A percentile compares a stretch with the other conserved stretches of the same genome.
These are phyloP conservation scores for Crithidia brevicula DNA, from an alignment of 208 protist species.

Conservation along the genomic window DNA sequence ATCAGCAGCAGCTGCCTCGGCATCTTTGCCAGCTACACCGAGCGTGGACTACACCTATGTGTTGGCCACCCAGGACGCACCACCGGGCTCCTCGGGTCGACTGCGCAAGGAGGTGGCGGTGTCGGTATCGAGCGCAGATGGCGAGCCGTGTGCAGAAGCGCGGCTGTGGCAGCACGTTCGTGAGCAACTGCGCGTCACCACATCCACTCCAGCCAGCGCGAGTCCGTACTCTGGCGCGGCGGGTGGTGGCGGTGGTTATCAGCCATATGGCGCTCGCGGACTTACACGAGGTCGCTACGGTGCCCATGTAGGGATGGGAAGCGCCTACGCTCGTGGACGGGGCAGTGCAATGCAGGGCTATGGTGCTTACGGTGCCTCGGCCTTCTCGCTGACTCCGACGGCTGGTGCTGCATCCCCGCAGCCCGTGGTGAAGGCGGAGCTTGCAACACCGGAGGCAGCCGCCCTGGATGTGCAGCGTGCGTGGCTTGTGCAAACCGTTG, in stretches of 20 bases:
- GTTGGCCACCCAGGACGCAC: slow-evolving; percentile 23
- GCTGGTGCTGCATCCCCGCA: not conserved
- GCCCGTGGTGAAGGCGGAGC: slow-evolving; percentile 18
- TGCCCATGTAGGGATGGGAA: not conserved
- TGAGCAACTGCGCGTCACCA: slow-evolving; percentile 21
- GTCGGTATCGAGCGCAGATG: not conserved
- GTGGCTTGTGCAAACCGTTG: slow-evolving; percentile 38
- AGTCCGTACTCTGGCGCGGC: not conserved
- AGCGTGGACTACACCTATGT: slow-evolving; percentile 20
- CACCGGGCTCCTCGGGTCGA: slow-evolving; percentile 1
- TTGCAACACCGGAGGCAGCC: slow-evolving; percentile 10
- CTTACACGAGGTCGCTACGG: slow-evolving; percentile 22
- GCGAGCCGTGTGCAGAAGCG: slow-evolving; percentile 22
- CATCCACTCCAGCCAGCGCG: not conserved
- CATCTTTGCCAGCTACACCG: not conserved
- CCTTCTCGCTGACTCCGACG: no score
- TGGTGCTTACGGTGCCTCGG: not conserved
- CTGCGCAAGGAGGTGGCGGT: slow-evolving; percentile 15
- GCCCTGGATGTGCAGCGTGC: slow-evolving; percentile 28
- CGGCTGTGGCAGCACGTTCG: slow-evolving; percentile 33
- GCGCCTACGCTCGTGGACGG: not conserved
- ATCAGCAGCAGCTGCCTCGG: not conserved
- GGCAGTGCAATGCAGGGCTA: slow-evolving; percentile 2
- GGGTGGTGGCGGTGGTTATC: slow-evolving; percentile 8
- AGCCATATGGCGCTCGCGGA: slow-evolving; percentile 20